Percentiles rank a stretch among this genome's conserved stretches.
Conservation (phyloP, 768 basidiomycete genomes). For the Leccinellum rugosiceps region DNA sequence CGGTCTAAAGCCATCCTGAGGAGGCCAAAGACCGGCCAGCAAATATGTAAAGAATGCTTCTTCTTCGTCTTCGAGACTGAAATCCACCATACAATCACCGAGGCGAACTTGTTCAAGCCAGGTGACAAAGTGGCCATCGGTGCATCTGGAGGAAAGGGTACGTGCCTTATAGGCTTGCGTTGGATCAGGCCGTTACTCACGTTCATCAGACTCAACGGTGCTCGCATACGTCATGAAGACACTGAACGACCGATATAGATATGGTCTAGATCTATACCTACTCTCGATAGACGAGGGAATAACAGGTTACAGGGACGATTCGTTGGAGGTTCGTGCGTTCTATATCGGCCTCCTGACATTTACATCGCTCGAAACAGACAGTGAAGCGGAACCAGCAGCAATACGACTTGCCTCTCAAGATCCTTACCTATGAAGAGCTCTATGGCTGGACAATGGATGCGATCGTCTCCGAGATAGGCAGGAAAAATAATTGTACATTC, state of each 20-base stretch:
- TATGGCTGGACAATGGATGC: slow-evolving; percentile 99
- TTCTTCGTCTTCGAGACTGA: slow-evolving; percentile 98
- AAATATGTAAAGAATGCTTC: slow-evolving; percentile 95
- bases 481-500: slow-evolving; percentile 98
- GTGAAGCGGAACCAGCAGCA: slow-evolving; percentile 97
- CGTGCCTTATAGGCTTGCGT: slow-evolving; percentile 10
- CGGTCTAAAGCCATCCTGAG: slow-evolving; percentile 83
- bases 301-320: slow-evolving; percentile 96
- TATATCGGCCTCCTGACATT: background rate
- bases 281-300: slow-evolving; percentile 99
- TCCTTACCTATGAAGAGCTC: slow-evolving; percentile 91
- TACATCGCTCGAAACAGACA: slow-evolving; percentile 52
- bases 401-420: slow-evolving; percentile 93
- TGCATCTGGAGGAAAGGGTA: slow-evolving; percentile 97
- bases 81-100: slow-evolving; percentile 91
- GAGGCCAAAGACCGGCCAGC: slow-evolving; percentile 95
- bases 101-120: slow-evolving; percentile 77
- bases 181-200: background rate
- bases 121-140: slow-evolving; percentile 96
- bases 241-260: slow-evolving; percentile 90
- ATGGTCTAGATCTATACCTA: slow-evolving; percentile 86
- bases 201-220: slow-evolving; percentile 84
- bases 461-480: slow-evolving; percentile 91
- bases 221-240: slow-evolving; percentile 96
- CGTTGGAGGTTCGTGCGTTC: slow-evolving; percentile 68